A percentile compares a stretch with the other conserved stretches of the same genome.
phyloP scores from a whole-genome alignment of 441 rosid genomes.

The Hura crepitans region DNA sequence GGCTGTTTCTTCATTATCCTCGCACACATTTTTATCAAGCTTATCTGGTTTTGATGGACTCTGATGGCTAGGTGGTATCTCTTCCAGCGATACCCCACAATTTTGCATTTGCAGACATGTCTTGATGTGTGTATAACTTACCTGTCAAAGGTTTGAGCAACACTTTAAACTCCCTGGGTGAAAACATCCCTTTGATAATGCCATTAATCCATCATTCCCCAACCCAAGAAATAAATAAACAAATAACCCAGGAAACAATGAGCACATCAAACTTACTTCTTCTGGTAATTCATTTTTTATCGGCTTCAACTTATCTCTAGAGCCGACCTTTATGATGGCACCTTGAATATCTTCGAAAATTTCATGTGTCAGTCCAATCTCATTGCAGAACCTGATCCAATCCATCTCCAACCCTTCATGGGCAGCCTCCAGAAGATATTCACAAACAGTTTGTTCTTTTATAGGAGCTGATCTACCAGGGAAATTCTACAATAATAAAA shows the following conservation, averaged over 20 bases:
- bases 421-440: conserved; percentile 46
- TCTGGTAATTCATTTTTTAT: conserved; percentile 47
- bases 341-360: conserved; percentile 32
- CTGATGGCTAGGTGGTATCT: not conserved
- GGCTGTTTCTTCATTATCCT: conserved; percentile 11
- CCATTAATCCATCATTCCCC: not conserved
- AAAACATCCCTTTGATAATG: not conserved
- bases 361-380: conserved; percentile 35
- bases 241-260: not conserved
- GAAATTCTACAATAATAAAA: conserved; percentile 27
- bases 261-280: conserved; percentile 29
- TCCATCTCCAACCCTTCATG: conserved; percentile 36
- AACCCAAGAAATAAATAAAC: not conserved
- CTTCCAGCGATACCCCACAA: conserved; percentile 28
- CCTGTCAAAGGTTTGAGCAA: conserved; percentile 27
- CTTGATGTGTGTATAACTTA: conserved; percentile 44
- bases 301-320: conserved; percentile 41
- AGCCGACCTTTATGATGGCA: conserved; percentile 44
- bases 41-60: conserved; percentile 11
- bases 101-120: conserved; percentile 32
- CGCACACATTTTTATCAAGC: conserved; percentile 10
- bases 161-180: not conserved
- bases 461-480: conserved; percentile 47
- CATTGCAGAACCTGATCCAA: conserved; percentile 38
- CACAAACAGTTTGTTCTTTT: conserved; percentile 42